Evolutionary conservation across 1,284 basidiomycete genomes (phyloP).

Genomic region (Rhodotorula sp.): DNA sequence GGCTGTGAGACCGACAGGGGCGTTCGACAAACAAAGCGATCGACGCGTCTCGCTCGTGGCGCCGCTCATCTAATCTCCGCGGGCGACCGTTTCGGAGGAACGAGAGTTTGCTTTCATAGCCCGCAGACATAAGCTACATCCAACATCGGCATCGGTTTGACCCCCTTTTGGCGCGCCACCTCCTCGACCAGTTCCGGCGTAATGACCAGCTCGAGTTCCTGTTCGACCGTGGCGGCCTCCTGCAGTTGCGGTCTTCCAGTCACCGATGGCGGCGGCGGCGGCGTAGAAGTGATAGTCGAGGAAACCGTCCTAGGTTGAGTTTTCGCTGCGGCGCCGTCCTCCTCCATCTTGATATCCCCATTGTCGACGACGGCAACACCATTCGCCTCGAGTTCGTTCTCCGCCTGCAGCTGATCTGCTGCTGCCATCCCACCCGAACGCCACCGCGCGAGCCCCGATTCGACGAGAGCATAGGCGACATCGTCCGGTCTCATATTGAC

Average conservation of each 20-base stretch:
- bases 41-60: too few relatives aligned
- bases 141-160: slow-evolving; percentile 53
- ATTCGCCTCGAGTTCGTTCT: too few relatives aligned
- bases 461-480: slow-evolving; percentile 79
- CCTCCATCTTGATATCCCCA: slow-evolving; percentile 12
- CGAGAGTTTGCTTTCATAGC: neutral
- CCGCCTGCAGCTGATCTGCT: slow-evolving; percentile 2
- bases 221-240: slow-evolving; percentile 36
- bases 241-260: neutral
- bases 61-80: neutral
- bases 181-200: slow-evolving; percentile 70
- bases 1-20: too few relatives aligned
- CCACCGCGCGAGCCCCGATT: slow-evolving; percentile 71
- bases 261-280: too few relatives aligned
- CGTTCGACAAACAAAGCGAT: too few relatives aligned
- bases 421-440: slow-evolving; percentile 36
- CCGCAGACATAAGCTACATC: slow-evolving; percentile 27
- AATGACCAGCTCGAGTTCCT: slow-evolving; percentile 58
- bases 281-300: too few relatives aligned
- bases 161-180: slow-evolving; percentile 61
- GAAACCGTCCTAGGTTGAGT: too few relatives aligned
- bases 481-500: slow-evolving; percentile 74
- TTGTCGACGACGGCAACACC: neutral
- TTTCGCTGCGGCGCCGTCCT: slow-evolving; percentile 3
- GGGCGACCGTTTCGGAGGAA: neutral